A percentile compares a stretch with the other conserved stretches of the same genome.
phyloP scores from a whole-genome alignment of 2,329 filamentous ascomycete species.

The Metarhizium guizhouense region DNA sequence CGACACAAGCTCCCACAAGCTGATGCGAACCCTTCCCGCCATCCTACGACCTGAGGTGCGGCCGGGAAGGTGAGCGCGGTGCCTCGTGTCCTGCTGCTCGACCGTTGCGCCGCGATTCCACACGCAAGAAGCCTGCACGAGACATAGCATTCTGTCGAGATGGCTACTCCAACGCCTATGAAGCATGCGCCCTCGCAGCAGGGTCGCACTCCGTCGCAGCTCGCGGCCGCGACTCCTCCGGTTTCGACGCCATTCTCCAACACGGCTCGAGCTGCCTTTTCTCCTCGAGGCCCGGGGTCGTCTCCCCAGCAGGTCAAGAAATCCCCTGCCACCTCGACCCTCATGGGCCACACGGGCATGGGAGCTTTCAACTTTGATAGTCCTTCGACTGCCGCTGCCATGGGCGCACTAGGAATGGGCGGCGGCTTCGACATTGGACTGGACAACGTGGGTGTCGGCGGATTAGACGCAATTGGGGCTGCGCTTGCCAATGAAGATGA shows the following conservation, averaged over 20 bases:
- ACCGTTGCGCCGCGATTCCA: neutral
- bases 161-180: slow-evolving; percentile 43
- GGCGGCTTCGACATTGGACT: slow-evolving; percentile 42
- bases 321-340: slow-evolving; percentile 46
- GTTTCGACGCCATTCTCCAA: slow-evolving; percentile 59
- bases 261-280: slow-evolving; percentile 47
- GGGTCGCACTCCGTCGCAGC: slow-evolving; percentile 39
- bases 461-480: slow-evolving; percentile 30
- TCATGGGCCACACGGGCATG: slow-evolving; percentile 37
- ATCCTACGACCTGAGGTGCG: neutral
- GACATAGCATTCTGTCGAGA: slow-evolving; percentile 12
- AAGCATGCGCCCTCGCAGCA: slow-evolving; percentile 35
- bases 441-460: slow-evolving; percentile 40
- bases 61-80: neutral
- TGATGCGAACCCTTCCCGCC: neutral
- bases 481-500: slow-evolving; percentile 42
- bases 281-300: slow-evolving; percentile 46
- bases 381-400: slow-evolving; percentile 52
- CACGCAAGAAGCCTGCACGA: neutral
- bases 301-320: slow-evolving; percentile 59
- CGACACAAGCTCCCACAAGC: neutral
- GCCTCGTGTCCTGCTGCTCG: neutral
- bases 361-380: slow-evolving; percentile 52
- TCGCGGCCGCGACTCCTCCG: slow-evolving; percentile 51
- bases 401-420: slow-evolving; percentile 46